Evolutionary conservation across 2,329 filamentous ascomycete genomes (phyloP).

Genomic region (Fusarium protoensiforme): DNA sequence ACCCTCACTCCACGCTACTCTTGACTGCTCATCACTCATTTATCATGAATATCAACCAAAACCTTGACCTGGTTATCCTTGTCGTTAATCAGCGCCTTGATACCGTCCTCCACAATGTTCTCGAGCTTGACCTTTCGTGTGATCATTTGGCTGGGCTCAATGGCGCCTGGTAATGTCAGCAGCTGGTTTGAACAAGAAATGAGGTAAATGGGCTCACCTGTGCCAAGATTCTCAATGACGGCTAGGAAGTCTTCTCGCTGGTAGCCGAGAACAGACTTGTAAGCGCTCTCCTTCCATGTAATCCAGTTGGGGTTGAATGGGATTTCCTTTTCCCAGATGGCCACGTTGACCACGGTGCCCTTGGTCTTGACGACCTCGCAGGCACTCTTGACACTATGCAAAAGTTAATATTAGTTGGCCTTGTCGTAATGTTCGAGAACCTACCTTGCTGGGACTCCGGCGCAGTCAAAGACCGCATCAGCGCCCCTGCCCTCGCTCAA

Average conservation of each 20-base stretch:
- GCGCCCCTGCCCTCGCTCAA: slow-evolving; percentile 62
- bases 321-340: slow-evolving; percentile 66
- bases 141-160: slow-evolving; percentile 69
- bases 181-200: too few species aligned
- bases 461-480: slow-evolving; percentile 71
- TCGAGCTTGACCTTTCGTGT: slow-evolving; percentile 67
- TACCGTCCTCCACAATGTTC: slow-evolving; percentile 66
- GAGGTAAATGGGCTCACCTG: slow-evolving; percentile 6
- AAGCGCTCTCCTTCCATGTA: slow-evolving; percentile 40
- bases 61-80: slow-evolving; percentile 74
- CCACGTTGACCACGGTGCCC: slow-evolving; percentile 72
- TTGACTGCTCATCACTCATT: slow-evolving; percentile 4
- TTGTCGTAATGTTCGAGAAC: neutral
- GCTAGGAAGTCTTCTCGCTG: slow-evolving; percentile 60
- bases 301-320: slow-evolving; percentile 44
- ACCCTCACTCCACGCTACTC: neutral
- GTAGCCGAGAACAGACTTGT: slow-evolving; percentile 41
- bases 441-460: slow-evolving; percentile 58
- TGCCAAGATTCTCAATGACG: slow-evolving; percentile 59
- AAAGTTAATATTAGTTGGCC: neutral
- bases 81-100: slow-evolving; percentile 66
- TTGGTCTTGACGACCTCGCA: slow-evolving; percentile 61
- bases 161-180: slow-evolving; percentile 50
- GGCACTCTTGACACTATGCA: slow-evolving; percentile 45
- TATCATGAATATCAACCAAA: slow-evolving; percentile 57